Conservation (phyloP, 495 filamentous ascomycete genomes). For the Cercophora newfieldiana region DNA sequence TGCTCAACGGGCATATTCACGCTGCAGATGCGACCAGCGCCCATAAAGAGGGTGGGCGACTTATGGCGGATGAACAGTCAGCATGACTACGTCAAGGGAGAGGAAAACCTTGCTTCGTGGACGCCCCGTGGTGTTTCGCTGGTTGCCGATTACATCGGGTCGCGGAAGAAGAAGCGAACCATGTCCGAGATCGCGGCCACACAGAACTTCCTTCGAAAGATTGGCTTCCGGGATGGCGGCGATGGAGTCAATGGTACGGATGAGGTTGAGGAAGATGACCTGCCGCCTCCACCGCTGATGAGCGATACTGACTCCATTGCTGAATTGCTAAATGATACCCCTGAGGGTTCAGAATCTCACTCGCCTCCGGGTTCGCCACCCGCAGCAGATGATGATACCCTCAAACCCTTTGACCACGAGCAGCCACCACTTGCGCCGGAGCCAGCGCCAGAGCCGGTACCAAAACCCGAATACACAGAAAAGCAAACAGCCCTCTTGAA, state of each 20-base stretch:
- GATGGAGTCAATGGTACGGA: constrained; percentile 29
- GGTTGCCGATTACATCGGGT: constrained; percentile 74
- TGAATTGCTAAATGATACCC: constrained; percentile 50
- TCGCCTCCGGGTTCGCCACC: neutral
- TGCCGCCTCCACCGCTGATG: constrained; percentile 25
- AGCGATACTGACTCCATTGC: constrained; percentile 43
- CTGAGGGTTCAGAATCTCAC: constrained; percentile 32
- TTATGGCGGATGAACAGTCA: constrained; percentile 97
- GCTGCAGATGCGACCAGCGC: constrained; percentile 77
- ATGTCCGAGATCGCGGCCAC: constrained; percentile 78
- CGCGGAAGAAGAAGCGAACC: constrained; percentile 67
- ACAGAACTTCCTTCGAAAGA: constrained; percentile 63
- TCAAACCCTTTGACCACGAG: constrained; percentile 6
- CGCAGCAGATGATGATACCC: neutral
- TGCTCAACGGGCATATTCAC: constrained; percentile 84
- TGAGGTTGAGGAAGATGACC: constrained; percentile 21
- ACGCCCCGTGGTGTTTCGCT: constrained; percentile 85
- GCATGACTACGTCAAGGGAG: constrained; percentile 91
- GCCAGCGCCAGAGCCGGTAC: neutral
- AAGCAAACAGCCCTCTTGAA: constrained; percentile 61
- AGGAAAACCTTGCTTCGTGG: constrained; percentile 82
- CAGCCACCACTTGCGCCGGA: neutral
- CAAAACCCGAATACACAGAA: constrained; percentile 50
- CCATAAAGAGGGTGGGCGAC: constrained; percentile 87
- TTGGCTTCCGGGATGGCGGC: constrained; percentile 37